Evolutionary conservation across 331 rosid species (phyloP).

Genomic region (Erythrophleum ivorense): DNA sequence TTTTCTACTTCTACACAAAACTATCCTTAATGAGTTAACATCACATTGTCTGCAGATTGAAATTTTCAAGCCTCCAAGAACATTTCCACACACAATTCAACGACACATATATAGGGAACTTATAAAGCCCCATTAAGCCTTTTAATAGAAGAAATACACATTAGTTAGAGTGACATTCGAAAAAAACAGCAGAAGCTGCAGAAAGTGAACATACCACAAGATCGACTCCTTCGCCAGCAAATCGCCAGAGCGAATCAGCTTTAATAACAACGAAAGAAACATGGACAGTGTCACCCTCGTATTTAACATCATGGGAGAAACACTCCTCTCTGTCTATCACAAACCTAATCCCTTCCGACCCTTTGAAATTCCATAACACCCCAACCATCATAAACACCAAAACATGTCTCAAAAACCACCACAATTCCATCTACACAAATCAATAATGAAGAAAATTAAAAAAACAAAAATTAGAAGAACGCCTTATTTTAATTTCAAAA

Average conservation of each 20-base stretch:
- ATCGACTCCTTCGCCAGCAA: constrained; percentile 70
- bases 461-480: neutral
- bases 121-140: neutral
- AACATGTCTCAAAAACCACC: constrained; percentile 41
- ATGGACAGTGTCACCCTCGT: constrained; percentile 86
- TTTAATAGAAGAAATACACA: neutral
- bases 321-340: constrained; percentile 87
- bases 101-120: neutral
- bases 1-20: neutral
- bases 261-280: constrained; percentile 88
- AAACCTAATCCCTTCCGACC: constrained; percentile 71
- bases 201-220: constrained; percentile 62
- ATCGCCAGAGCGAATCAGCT: constrained; percentile 77
- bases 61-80: neutral
- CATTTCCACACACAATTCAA: neutral
- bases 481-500: neutral
- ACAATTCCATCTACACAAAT: constrained; percentile 46
- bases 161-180: neutral
- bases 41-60: neutral
- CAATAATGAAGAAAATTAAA: neutral
- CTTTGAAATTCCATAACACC: constrained; percentile 46
- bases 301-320: constrained; percentile 75
- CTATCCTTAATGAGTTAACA: neutral
- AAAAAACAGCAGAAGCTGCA: neutral
- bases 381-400: constrained; percentile 48